Base-by-base conservation (phyloP, 2,329 filamentous ascomycete species). In the Didymella exigua region DNA sequence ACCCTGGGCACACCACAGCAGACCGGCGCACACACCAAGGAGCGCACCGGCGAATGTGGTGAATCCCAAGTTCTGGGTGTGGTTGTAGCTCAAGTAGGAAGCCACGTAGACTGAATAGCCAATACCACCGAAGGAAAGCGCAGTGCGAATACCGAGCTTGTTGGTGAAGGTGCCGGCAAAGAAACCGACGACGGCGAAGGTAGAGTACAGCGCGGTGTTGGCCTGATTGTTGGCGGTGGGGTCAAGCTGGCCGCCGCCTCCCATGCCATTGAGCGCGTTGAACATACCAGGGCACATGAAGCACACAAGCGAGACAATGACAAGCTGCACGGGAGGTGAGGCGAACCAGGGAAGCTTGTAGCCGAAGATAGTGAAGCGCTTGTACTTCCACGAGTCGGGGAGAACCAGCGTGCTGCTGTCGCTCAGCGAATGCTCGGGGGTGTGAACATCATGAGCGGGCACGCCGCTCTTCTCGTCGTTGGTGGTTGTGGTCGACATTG, bases 1-100 rank as follows among this genome's bases (percentile, higher is more conserved):
- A 56, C 90, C 90, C 76, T 93, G 90, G 1, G 89, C 90, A 29
- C 88, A 88, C 90, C 90, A 95, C 31, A 95, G 81, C 33, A 93
- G 81, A 70, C 89, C 90, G 41, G 90, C 90, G 70, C 89, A 93
- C 53, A 91, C 78, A 75, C 90, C 90, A 41, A 93, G 84, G 58
- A 91, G 82, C 14, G 86, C 87, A 63, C 90, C 90, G 5, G 90
- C 85, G 65, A 93, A 92, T 65, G 89, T 85, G 70, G 87, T 86
- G 76, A 91, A 93, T 56, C 87, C 88, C 56, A 82, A 77, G 70
- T 89, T 89, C 49, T 79, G 52, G 19, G 80, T 89, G 77, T 91
- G 88, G 66, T 84, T 86, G 77, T 87, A 92, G 76, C 79, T 83
- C 34, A 92, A 80, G 75, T 91, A 89, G 49, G 84, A 85, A 42